Base-by-base conservation (phyloP, 441 rosid genomes). In the Populus tomentosa region DNA sequence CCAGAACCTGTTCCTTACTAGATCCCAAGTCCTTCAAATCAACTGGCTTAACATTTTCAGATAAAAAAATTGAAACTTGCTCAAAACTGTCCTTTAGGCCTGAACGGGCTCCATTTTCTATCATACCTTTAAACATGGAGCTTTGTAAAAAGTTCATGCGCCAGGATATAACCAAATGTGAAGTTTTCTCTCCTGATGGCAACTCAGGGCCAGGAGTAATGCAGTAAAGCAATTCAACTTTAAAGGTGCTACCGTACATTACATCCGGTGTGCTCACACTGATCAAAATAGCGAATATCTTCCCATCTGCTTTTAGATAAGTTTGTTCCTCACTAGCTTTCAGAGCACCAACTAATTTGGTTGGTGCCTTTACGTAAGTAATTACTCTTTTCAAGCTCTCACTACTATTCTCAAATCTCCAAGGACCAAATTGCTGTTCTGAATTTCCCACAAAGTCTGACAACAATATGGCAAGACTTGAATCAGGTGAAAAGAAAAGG, bases 111-210 rank as follows among this genome's bases (percentile, higher is more conserved):
- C 98, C 99, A 79, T 86, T 91, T 83, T 95, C 98, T 80, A 94
- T 95, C 97, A 95, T 92, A 63, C 97, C 84, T 87, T 83, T 91
- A 97, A 94, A 94, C 94, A 94, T 94, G 40, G 97, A 89, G 83
- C 91, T 91, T 87, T 94, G 98, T 78, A 91, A 77, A 80, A 94
- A 95, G 84, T 94, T 95, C 86, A 89, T 83, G 40, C 97, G 81
- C 99, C 98, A 95, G 0, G 99, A 95, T 76, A 95, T 78, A 16
- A 88, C 90, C 84, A 94, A 82, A 78, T 85, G 88, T 13, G 97
- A 90, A 84, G 89, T 88, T 66, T 86, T 88, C 72, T 90, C 97
- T 69, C 92, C 97, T 14, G 97, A 92, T 72, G 93, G 90, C 77
- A 94, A 83, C 87, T 92, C 95, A 6, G 97, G 94, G 10, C 99